phyloP scores from a whole-genome alignment of 257 asterid species.

The Rehmannia glutinosa region DNA sequence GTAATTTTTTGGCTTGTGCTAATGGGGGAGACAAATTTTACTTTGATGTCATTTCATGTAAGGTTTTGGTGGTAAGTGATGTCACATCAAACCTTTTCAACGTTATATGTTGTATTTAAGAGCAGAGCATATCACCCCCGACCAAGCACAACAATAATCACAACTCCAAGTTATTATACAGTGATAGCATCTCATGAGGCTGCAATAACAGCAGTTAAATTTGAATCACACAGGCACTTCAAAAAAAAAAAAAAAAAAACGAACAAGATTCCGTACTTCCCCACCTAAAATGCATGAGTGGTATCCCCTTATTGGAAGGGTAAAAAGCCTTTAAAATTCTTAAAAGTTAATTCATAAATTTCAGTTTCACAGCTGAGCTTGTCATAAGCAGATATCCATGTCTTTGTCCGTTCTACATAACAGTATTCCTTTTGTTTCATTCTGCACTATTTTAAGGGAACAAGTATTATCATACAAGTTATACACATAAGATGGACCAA shows the following conservation, averaged over 20 bases:
- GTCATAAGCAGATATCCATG: neutral
- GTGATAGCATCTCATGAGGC: neutral
- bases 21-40: too few species aligned
- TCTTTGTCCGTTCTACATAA: neutral
- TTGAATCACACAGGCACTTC: neutral
- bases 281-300: neutral
- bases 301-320: neutral
- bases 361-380: neutral
- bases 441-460: neutral
- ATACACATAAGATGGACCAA: neutral
- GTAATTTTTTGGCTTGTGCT: too few species aligned
- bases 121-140: neutral
- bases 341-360: slow-evolving; percentile 5
- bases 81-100: too few species aligned
- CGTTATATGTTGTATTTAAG: too few species aligned
- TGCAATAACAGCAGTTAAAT: slow-evolving; percentile 2
- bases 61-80: too few species aligned
- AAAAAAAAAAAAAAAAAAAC: too few species aligned
- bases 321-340: neutral
- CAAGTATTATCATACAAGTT: neutral
- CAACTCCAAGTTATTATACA: neutral
- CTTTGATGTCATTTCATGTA: too few species aligned
- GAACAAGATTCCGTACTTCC: neutral
- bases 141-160: neutral
- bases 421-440: neutral